These are phyloP conservation scores for Dendrobium officinale DNA, from an alignment of 106 monocot genomes.

Conservation along the genomic window DNA sequence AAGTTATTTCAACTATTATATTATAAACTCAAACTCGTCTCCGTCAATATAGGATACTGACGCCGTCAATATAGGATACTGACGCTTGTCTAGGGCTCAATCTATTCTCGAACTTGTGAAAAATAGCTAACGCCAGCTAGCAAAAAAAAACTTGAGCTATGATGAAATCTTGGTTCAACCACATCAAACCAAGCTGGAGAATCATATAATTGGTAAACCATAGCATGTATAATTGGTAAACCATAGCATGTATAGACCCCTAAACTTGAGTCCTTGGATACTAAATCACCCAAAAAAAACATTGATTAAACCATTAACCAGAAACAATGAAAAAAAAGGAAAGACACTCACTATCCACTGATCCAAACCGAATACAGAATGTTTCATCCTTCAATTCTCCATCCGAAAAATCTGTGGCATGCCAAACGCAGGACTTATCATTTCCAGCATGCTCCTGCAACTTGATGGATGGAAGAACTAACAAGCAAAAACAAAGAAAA, in stretches of 20 bases:
- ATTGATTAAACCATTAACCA: background rate
- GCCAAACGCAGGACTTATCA: constrained; percentile 97
- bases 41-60: background rate
- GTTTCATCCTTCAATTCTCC: constrained; percentile 92
- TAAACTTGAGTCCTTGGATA: background rate
- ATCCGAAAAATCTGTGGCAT: constrained; percentile 86
- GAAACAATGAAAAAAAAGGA: background rate
- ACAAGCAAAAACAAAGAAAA: constrained; percentile 4
- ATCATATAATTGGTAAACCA: background rate
- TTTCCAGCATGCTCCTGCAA: constrained; percentile 87
- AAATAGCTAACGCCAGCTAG: background rate
- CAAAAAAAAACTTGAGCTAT: background rate
- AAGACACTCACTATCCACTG: constrained; percentile 72
- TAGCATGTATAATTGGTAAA: background rate
- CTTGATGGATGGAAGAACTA: constrained; percentile 60
- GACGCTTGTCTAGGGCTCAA: background rate
- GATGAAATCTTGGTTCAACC: background rate
- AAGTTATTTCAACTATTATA: background rate
- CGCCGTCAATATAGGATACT: background rate
- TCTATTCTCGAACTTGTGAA: background rate
- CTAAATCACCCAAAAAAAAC: background rate
- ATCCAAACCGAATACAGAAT: constrained; percentile 82
- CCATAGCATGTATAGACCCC: background rate
- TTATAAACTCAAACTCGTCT: background rate
- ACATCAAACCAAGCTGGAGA: background rate